Evolutionary conservation across 2,329 filamentous ascomycete species (phyloP).

Genomic region (Paraphoma sp.): DNA sequence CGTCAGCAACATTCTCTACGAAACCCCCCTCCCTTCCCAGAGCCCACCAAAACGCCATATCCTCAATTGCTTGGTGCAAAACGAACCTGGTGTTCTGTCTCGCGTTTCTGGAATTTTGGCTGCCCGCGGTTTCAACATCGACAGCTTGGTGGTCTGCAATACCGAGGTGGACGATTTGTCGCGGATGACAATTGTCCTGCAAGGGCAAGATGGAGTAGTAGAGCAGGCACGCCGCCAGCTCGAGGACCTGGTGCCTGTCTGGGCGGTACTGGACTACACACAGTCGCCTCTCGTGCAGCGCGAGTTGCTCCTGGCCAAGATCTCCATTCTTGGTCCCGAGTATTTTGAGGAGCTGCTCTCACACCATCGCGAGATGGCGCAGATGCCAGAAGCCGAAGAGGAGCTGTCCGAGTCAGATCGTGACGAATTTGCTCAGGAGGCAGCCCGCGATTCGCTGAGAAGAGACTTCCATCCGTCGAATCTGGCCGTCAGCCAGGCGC

Average conservation of each 20-base stretch:
- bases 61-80: slow-evolving; percentile 98
- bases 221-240: slow-evolving; percentile 95
- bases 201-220: slow-evolving; percentile 94
- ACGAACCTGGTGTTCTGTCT: slow-evolving; percentile 96
- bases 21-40: slow-evolving; percentile 85
- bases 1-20: slow-evolving; percentile 98
- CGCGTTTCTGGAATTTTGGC: slow-evolving; percentile 96
- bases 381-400: slow-evolving; percentile 46
- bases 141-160: slow-evolving; percentile 96
- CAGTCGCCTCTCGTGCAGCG: slow-evolving; percentile 91
- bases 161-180: slow-evolving; percentile 97
- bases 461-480: slow-evolving; percentile 88
- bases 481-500: slow-evolving; percentile 82
- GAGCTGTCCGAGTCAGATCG: slow-evolving; percentile 41
- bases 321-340: slow-evolving; percentile 95
- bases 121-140: slow-evolving; percentile 97
- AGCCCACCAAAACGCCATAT: slow-evolving; percentile 92
- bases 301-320: slow-evolving; percentile 92
- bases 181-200: slow-evolving; percentile 98
- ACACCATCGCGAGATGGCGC: slow-evolving; percentile 90
- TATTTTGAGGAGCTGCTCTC: slow-evolving; percentile 97
- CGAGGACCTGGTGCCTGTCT: slow-evolving; percentile 96
- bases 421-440: slow-evolving; percentile 36
- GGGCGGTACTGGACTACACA: slow-evolving; percentile 98
- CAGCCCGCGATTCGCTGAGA: slow-evolving; percentile 51